Conservation (phyloP, 306 rosid species). For the Cucumis sativus region Cucumber_9930_V3 NC_026657.2:15632001-15632500, state of each 20-base stretch:
- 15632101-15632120: not conserved
- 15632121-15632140: not conserved
- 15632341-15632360: not conserved
- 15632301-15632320: not conserved
- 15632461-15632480: slow-evolving; percentile 7
- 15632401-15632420: slow-evolving; percentile 31
- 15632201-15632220: not conserved
- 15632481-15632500: not conserved
- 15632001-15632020: slow-evolving; percentile 70
- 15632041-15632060: not conserved
- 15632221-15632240: not conserved
- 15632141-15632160: not conserved
- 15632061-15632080: not conserved
- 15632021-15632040: not conserved
- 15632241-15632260: not conserved
- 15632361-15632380: not conserved
- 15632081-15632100: not conserved
- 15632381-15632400: slow-evolving; percentile 12
- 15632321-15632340: not conserved
- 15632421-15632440: slow-evolving; percentile 12
- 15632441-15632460: slow-evolving; percentile 6
- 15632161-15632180: not conserved
- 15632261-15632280: not conserved
- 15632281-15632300: not conserved
- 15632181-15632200: not conserved